Evolutionary conservation across 2,329 filamentous ascomycete species (phyloP).

Genomic region (Truncatella angustata): DNA sequence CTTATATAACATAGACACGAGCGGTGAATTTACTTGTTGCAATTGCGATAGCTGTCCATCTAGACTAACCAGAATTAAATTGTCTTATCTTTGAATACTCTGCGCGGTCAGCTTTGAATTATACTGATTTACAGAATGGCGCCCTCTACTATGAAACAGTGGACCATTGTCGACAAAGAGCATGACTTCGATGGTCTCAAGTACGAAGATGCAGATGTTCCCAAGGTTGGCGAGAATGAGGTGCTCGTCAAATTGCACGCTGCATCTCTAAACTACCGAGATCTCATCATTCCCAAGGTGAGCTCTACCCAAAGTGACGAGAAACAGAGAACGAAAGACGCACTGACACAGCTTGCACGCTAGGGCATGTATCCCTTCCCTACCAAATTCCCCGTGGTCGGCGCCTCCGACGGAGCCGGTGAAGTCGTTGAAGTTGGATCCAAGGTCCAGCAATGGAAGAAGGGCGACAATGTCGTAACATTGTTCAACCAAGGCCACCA

Average conservation of each 20-base stretch:
- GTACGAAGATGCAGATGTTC: conserved; percentile 52
- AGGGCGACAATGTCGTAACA: conserved; percentile 55
- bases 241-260: conserved; percentile 65
- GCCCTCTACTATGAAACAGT: conserved; percentile 49
- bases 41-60: too few species aligned
- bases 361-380: conserved; percentile 45
- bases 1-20: too few species aligned
- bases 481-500: conserved; percentile 60
- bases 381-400: conserved; percentile 40
- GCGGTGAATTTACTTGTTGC: too few species aligned
- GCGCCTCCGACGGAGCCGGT: conserved; percentile 54
- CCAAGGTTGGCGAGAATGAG: conserved; percentile 65
- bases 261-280: conserved; percentile 54
- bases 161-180: conserved; percentile 49
- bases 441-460: conserved; percentile 45
- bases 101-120: too few species aligned
- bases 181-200: conserved; percentile 60
- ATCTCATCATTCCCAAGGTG: conserved; percentile 46
- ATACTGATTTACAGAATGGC: too few species aligned
- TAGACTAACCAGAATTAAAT: too few species aligned
- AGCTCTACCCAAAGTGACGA: background rate
- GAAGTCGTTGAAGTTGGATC: conserved; percentile 50
- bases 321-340: background rate
- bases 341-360: conserved; percentile 15
- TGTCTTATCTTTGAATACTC: too few species aligned